Conservation (phyloP, 345 rosid genomes). For the Eucalyptus pauciflora region DNA sequence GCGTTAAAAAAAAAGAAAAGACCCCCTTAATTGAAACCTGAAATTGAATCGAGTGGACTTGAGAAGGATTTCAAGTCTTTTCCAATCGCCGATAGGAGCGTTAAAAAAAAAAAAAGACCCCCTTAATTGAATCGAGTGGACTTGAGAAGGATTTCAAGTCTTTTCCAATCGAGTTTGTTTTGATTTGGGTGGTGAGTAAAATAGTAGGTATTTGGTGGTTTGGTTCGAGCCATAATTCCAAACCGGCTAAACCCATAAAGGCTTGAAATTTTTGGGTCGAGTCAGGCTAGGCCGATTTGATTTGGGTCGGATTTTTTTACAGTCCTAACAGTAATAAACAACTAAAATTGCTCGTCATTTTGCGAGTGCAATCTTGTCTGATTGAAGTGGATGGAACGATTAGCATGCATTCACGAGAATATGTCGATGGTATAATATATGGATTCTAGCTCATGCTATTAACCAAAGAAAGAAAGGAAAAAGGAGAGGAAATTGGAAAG, state of each 20-base stretch:
- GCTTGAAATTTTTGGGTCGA: neutral
- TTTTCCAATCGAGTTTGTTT: neutral
- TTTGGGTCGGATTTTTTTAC: neutral
- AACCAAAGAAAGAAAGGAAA: neutral
- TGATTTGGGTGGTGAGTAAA: neutral
- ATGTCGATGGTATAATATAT: neutral
- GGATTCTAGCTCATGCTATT: neutral
- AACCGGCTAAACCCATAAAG: neutral
- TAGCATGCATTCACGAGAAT: neutral
- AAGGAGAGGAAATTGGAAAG: neutral
- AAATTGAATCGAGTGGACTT: neutral
- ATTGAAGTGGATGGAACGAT: neutral
- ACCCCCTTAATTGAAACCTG: neutral
- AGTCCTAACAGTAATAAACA: neutral
- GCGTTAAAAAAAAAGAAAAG: neutral
- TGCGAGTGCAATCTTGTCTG: neutral
- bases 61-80: neutral
- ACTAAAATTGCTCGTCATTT: neutral
- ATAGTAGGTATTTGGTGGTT: neutral
- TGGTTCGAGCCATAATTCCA: neutral
- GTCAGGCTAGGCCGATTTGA: accelerated
- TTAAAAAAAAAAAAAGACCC: neutral
- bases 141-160: neutral
- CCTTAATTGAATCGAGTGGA: neutral
- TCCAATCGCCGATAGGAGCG: neutral